These are phyloP conservation scores for Tricladium varicosporioides DNA, from an alignment of 2,329 filamentous ascomycete species.

Conservation along the genomic window DNA sequence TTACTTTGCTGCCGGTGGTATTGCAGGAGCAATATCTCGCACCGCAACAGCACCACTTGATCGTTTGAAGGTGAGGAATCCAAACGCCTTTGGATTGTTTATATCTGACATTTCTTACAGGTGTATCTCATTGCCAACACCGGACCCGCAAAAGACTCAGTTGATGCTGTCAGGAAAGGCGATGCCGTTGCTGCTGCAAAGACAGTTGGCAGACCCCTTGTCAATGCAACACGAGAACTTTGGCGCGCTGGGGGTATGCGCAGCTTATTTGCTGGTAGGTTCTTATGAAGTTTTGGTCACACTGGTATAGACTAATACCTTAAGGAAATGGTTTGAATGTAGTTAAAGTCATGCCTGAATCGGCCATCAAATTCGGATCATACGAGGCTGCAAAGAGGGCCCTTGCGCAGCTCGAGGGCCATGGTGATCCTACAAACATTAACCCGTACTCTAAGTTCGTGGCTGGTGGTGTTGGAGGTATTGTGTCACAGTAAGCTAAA, in stretches of 20 bases:
- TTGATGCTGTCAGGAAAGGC: constrained; percentile 68
- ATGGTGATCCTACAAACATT: constrained; percentile 76
- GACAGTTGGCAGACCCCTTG: constrained; percentile 66
- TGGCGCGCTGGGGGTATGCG: constrained; percentile 84
- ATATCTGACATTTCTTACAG: constrained; percentile 1
- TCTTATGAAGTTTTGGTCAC: background rate
- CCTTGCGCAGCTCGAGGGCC: constrained; percentile 83
- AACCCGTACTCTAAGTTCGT: constrained; percentile 85
- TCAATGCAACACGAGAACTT: constrained; percentile 71
- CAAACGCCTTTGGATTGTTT: background rate
- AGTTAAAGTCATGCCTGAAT: constrained; percentile 97
- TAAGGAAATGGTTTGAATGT: constrained; percentile 94
- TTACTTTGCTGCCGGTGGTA: constrained; percentile 94
- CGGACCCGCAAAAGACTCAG: constrained; percentile 53
- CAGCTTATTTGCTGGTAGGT: constrained; percentile 87
- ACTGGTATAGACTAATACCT: constrained; percentile 11
- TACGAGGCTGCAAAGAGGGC: constrained; percentile 93
- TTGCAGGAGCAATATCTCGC: constrained; percentile 91
- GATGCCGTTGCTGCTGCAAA: constrained; percentile 62
- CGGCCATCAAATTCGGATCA: constrained; percentile 95
- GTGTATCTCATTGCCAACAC: constrained; percentile 97
- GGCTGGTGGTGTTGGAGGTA: constrained; percentile 86
- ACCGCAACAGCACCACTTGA: constrained; percentile 95
- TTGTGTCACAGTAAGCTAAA: constrained; percentile 76
- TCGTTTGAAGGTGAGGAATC: constrained; percentile 64